Evolutionary conservation across 805 yeast species (phyloP).

Genomic region (Barnettozyma californica): DNA sequence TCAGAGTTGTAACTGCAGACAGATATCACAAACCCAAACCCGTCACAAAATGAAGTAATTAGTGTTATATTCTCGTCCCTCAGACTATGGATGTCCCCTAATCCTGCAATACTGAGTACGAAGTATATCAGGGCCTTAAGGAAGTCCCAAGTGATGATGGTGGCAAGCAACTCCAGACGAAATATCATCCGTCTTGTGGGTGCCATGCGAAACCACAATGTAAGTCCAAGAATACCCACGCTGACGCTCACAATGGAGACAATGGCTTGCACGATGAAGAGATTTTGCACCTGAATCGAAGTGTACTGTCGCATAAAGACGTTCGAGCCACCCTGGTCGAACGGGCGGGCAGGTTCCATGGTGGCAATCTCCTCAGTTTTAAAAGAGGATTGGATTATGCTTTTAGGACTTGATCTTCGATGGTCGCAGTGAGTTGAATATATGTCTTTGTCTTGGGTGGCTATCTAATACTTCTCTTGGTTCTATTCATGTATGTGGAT

Average conservation of each 20-base stretch:
- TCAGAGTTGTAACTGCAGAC: constrained; percentile 14
- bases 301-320: not conserved
- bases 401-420: too few species aligned
- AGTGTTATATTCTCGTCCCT: not conserved
- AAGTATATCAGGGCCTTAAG: constrained; percentile 10
- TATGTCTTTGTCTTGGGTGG: too few species aligned
- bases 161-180: constrained; percentile 15
- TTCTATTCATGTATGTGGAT: too few species aligned
- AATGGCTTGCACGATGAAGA: not conserved
- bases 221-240: not conserved
- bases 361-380: too few species aligned
- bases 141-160: constrained; percentile 15
- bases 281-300: not conserved
- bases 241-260: not conserved
- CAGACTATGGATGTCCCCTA: not conserved
- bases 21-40: constrained; percentile 15
- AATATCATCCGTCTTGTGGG: constrained; percentile 17
- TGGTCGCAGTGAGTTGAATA: too few species aligned
- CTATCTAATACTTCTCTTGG: too few species aligned
- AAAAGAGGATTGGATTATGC: too few species aligned
- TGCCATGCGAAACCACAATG: constrained; percentile 21
- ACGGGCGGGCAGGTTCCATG: too few species aligned
- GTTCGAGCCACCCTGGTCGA: not conserved
- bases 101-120: not conserved
- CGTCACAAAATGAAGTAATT: constrained; percentile 13